Evolutionary conservation across 2,329 filamentous ascomycete species (phyloP).

Genomic region (Zopfia rhizophila): DNA sequence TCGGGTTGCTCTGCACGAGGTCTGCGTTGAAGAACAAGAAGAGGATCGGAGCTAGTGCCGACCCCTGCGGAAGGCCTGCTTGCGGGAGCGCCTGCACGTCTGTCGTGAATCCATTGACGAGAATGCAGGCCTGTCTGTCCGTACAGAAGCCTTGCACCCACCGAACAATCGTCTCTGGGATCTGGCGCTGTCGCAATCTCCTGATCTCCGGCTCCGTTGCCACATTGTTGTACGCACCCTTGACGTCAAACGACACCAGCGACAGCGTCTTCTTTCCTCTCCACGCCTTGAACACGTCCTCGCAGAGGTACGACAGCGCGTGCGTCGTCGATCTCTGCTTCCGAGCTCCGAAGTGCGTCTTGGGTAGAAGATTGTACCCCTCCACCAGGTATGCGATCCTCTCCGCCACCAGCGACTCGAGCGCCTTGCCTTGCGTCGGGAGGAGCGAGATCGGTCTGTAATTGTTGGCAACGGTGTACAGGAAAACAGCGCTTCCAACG

Average conservation of each 20-base stretch:
- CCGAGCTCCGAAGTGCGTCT: slow-evolving; percentile 51
- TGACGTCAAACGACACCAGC: slow-evolving; percentile 53
- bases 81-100: slow-evolving; percentile 10
- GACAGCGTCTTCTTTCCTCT: slow-evolving; percentile 41
- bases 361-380: slow-evolving; percentile 40
- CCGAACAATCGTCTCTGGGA: slow-evolving; percentile 30
- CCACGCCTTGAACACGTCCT: slow-evolving; percentile 26
- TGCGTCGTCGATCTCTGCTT: slow-evolving; percentile 49
- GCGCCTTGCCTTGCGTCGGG: slow-evolving; percentile 31
- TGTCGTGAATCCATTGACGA: slow-evolving; percentile 19
- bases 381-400: slow-evolving; percentile 40
- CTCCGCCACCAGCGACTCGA: slow-evolving; percentile 33
- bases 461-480: slow-evolving; percentile 33
- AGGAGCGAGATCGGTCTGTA: slow-evolving; percentile 44
- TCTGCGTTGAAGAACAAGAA: slow-evolving; percentile 34
- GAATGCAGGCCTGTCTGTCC: slow-evolving; percentile 25
- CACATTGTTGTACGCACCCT: slow-evolving; percentile 55
- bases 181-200: slow-evolving; percentile 42
- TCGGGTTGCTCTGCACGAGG: slow-evolving; percentile 28
- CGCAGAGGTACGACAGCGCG: slow-evolving; percentile 40
- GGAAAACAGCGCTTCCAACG: too few relatives aligned
- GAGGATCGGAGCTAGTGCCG: slow-evolving; percentile 22
- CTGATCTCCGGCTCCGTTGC: slow-evolving; percentile 47
- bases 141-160: slow-evolving; percentile 42
- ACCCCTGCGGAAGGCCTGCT: slow-evolving; percentile 21